phyloP scores from a whole-genome alignment of 305 asterid species.

The Fraxinus floribunda region DNA sequence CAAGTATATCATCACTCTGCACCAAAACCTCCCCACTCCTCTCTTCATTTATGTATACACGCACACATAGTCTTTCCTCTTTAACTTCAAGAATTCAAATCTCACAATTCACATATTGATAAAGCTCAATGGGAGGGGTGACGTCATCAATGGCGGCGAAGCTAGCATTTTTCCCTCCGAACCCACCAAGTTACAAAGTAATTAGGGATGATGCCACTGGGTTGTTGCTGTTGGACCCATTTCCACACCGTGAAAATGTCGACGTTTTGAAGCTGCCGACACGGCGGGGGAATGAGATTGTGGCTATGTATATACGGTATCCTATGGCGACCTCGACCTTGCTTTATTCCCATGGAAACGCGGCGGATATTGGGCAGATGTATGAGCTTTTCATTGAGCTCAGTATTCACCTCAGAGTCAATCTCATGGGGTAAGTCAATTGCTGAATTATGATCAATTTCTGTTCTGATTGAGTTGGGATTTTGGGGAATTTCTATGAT shows the following conservation, averaged over 20 bases:
- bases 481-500: not conserved
- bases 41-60: constrained; percentile 3
- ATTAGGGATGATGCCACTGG: constrained; percentile 57
- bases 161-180: constrained; percentile 92
- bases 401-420: constrained; percentile 87
- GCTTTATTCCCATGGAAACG: constrained; percentile 92
- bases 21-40: constrained; percentile 24
- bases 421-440: constrained; percentile 73
- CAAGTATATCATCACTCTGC: constrained; percentile 35
- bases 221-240: constrained; percentile 66
- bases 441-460: not conserved
- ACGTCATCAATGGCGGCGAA: constrained; percentile 98
- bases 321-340: constrained; percentile 87
- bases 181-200: constrained; percentile 78
- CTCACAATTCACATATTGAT: constrained; percentile 4
- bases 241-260: constrained; percentile 89
- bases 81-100: constrained; percentile 16
- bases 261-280: constrained; percentile 76
- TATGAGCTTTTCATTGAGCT: constrained; percentile 91
- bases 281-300: constrained; percentile 76
- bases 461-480: not conserved
- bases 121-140: constrained; percentile 78
- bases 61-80: not conserved
- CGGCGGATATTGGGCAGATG: constrained; percentile 92
- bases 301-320: constrained; percentile 73